phyloP scores from a whole-genome alignment of 495 filamentous ascomycete genomes.

The Penicillium roqueforti region DNA sequence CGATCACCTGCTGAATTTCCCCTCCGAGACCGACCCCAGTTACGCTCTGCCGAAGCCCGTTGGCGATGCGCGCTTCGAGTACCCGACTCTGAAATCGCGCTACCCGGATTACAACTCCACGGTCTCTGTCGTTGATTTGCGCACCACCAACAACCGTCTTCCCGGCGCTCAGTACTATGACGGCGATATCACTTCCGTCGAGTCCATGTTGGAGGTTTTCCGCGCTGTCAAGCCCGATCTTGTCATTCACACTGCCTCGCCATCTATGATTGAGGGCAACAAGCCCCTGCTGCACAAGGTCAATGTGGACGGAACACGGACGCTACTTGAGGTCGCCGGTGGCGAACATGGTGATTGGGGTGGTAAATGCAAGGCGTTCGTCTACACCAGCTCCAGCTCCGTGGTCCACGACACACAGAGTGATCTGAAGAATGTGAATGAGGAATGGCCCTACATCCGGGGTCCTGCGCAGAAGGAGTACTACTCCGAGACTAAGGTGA shows the following conservation, averaged over 20 bases:
- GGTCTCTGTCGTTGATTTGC: conserved; percentile 84
- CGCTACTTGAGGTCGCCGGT: conserved; percentile 69
- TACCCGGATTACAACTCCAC: conserved; percentile 46
- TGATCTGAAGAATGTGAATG: conserved; percentile 85
- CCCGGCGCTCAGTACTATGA: conserved; percentile 74
- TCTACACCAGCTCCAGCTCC: conserved; percentile 90
- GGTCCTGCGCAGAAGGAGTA: conserved; percentile 74
- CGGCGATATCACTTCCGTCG: conserved; percentile 78
- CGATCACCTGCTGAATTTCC: conserved; percentile 51
- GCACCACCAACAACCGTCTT: conserved; percentile 68
- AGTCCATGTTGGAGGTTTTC: conserved; percentile 62
- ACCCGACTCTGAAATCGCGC: conserved; percentile 35
- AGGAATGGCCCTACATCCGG: conserved; percentile 75
- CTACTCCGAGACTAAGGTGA: conserved; percentile 84
- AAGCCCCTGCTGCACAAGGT: conserved; percentile 59
- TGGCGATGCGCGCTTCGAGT: conserved; percentile 40
- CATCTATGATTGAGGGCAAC: conserved; percentile 50
- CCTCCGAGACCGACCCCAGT: conserved; percentile 45
- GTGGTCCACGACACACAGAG: conserved; percentile 76
- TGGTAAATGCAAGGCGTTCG: conserved; percentile 78
- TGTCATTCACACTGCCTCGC: conserved; percentile 93
- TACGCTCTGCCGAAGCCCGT: conserved; percentile 38
- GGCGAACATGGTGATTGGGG: conserved; percentile 53
- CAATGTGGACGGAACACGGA: conserved; percentile 86
- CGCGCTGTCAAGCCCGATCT: conserved; percentile 70